Evolutionary conservation across 2,329 filamentous ascomycete genomes (phyloP).

Genomic region (Rutstroemia sp.): DNA sequence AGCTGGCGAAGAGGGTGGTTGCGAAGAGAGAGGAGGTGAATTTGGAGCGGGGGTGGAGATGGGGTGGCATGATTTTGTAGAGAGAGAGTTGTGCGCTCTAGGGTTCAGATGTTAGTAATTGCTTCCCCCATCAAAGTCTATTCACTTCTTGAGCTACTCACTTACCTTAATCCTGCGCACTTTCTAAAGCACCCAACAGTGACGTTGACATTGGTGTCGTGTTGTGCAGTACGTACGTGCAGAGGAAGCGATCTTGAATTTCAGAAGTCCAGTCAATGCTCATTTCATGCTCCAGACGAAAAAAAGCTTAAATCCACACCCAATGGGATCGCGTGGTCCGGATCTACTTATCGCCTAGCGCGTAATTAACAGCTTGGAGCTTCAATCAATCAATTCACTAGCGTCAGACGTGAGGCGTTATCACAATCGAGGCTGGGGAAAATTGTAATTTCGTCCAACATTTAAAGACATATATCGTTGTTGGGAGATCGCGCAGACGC

Average conservation of each 20-base stretch:
- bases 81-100: conserved; percentile 17
- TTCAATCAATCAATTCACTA: background rate
- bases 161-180: too few species aligned
- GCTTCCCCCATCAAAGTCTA: background rate
- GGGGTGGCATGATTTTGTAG: conserved; percentile 57
- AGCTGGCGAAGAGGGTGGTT: conserved; percentile 81
- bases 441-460: background rate
- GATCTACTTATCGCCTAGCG: conserved; percentile 2
- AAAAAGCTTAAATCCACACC: background rate
- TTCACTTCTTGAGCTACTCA: too few species aligned
- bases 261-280: too few species aligned
- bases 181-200: too few species aligned
- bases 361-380: background rate
- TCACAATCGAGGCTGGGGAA: background rate
- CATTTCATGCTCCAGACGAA: background rate
- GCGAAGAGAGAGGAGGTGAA: conserved; percentile 93
- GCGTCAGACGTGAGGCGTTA: background rate
- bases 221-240: too few species aligned
- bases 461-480: background rate
- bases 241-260: too few species aligned
- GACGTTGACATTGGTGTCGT: too few species aligned
- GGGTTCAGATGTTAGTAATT: background rate
- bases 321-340: conserved; percentile 1
- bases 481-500: too few species aligned
- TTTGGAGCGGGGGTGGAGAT: conserved; percentile 87